Percentiles rank a stretch among this genome's conserved stretches.
These are phyloP conservation scores for Lolium perenne DNA, from an alignment of 176 grass and related monocot species.

Conservation along the genomic window DNA sequence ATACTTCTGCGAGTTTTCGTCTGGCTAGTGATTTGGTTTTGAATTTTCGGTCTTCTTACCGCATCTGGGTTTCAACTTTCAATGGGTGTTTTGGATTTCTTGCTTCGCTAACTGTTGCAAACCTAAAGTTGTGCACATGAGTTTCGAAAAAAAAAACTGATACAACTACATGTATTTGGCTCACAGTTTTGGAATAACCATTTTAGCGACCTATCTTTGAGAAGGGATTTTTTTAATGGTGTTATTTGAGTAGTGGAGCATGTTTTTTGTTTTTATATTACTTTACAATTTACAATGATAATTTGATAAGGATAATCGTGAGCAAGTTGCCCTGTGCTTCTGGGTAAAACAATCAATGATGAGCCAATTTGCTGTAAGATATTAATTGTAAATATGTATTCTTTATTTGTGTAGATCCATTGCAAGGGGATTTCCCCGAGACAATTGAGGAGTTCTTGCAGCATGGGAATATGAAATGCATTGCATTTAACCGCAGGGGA, in stretches of 20 bases:
- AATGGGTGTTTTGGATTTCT: conserved; percentile 19
- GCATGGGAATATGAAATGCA: conserved; percentile 99
- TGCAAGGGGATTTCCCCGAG: conserved; percentile 98
- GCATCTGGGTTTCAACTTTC: background rate
- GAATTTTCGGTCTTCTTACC: background rate
- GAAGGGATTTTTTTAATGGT: conserved; percentile 17
- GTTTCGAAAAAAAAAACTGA: background rate
- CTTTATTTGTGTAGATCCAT: conserved; percentile 71
- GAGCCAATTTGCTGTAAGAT: conserved; percentile 5
- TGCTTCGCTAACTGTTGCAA: background rate
- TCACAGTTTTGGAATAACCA: conserved; percentile 10
- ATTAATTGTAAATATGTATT: conserved; percentile 27
- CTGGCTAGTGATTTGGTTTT: background rate
- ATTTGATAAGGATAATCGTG: conserved; percentile 16
- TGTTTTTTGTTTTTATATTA: conserved; percentile 2
- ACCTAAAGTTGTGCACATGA: background rate
- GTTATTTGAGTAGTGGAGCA: background rate
- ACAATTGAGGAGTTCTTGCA: conserved; percentile 98
- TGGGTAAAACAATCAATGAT: background rate
- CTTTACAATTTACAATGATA: background rate
- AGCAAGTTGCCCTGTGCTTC: background rate
- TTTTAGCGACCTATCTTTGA: background rate
- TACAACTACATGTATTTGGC: background rate
- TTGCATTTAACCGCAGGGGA: conserved; percentile 90
- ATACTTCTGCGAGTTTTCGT: conserved; percentile 2